A percentile compares a stretch with the other conserved stretches of the same genome.
Conservation (phyloP, 1,284 basidiomycete genomes). For the Ceratobasidium sp. region DNA sequence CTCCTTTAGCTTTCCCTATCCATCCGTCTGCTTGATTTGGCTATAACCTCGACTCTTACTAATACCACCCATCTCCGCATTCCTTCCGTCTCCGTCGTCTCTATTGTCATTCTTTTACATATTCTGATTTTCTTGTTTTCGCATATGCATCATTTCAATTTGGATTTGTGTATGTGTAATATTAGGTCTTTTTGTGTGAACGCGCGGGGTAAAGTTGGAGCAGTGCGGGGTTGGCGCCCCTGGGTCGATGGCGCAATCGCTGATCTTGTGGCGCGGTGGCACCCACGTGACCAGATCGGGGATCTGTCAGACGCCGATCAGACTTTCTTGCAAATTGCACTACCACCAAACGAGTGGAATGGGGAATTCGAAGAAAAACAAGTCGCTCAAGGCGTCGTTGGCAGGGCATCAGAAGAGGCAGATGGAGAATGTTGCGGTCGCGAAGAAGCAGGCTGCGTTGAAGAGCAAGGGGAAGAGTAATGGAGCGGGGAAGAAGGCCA, state of each 20-base stretch:
- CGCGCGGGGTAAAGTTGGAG: not conserved
- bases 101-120: conserved; percentile 29
- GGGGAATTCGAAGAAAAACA: conserved; percentile 11
- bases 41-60: conserved; percentile 20
- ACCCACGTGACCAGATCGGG: not conserved
- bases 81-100: not conserved
- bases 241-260: not conserved
- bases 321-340: not conserved
- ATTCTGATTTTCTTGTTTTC: conserved; percentile 26
- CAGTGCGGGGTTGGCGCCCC: not conserved
- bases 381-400: conserved; percentile 23
- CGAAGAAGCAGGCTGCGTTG: conserved; percentile 22
- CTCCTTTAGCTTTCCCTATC: conserved; percentile 20
- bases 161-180: conserved; percentile 41
- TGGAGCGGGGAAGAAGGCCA: not conserved
- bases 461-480: conserved; percentile 24
- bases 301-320: not conserved
- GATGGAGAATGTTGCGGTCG: not conserved
- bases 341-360: not conserved
- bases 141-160: conserved; percentile 24
- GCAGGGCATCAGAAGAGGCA: conserved; percentile 25
- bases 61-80: conserved; percentile 11
- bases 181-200: conserved; percentile 18
- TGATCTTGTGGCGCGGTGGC: not conserved
- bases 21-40: not conserved